These are phyloP conservation scores for Aureobasidium sp. DNA, from an alignment of 2,329 filamentous ascomycete species.

Conservation along the genomic window DNA sequence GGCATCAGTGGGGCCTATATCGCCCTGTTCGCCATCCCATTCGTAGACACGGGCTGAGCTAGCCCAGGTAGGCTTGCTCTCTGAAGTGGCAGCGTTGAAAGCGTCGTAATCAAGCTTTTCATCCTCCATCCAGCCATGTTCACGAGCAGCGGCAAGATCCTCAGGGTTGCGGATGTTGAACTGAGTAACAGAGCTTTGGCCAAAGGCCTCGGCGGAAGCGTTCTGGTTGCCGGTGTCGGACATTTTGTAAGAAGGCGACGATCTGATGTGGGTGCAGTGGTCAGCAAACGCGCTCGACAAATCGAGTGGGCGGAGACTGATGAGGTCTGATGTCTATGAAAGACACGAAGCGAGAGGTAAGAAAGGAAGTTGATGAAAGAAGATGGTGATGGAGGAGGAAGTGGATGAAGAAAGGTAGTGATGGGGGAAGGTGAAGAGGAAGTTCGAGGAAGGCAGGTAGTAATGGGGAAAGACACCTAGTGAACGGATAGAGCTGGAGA, in stretches of 20 bases:
- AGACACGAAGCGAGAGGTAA: background rate
- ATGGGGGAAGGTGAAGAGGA: background rate
- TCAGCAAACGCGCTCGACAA: background rate
- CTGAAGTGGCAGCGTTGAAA: slow-evolving; percentile 15
- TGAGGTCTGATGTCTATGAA: background rate
- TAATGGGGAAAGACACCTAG: background rate
- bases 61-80: slow-evolving; percentile 35
- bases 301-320: background rate
- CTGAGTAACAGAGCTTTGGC: background rate
- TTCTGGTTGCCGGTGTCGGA: background rate
- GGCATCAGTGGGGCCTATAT: slow-evolving; percentile 65
- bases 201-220: background rate
- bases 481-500: background rate
- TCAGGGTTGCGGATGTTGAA: too few species aligned
- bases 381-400: background rate
- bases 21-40: slow-evolving; percentile 79
- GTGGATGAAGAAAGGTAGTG: background rate
- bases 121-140: slow-evolving; percentile 25
- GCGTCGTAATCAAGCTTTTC: slow-evolving; percentile 25
- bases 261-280: background rate
- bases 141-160: slow-evolving; percentile 18
- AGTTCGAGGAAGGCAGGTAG: background rate
- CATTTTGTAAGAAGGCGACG: background rate
- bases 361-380: background rate
- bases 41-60: slow-evolving; percentile 64